phyloP scores from a whole-genome alignment of 768 basidiomycete genomes.

The Calocybe gangraenosa region DNA sequence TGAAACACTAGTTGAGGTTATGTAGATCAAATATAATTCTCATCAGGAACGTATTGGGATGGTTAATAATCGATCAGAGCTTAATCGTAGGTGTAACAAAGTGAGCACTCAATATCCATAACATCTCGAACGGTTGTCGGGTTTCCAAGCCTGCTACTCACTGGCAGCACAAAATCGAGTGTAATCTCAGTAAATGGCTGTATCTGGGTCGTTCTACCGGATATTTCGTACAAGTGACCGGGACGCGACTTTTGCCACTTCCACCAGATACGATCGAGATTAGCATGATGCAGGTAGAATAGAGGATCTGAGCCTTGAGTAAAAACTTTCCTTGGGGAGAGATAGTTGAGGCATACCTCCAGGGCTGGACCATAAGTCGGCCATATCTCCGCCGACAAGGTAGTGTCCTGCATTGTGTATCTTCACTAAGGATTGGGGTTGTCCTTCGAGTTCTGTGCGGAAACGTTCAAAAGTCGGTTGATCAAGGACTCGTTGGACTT shows the following conservation, averaged over 20 bases:
- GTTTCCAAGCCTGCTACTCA: slow-evolving; percentile 4
- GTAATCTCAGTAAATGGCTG: slow-evolving; percentile 29
- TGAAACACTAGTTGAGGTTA: no score
- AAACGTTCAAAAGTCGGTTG: slow-evolving; percentile 28
- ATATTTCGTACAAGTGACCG: slow-evolving; percentile 27
- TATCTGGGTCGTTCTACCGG: slow-evolving; percentile 25
- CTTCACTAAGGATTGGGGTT: slow-evolving; percentile 21
- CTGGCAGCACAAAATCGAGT: slow-evolving; percentile 13
- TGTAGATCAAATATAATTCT: no score
- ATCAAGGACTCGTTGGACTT: not conserved
- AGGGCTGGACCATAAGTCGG: slow-evolving; percentile 31
- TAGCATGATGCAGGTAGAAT: slow-evolving; percentile 37
- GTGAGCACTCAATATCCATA: slow-evolving; percentile 2
- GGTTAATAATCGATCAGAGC: no score
- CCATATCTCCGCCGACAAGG: slow-evolving; percentile 30
- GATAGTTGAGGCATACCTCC: slow-evolving; percentile 22
- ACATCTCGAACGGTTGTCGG: slow-evolving; percentile 5
- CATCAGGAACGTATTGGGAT: no score
- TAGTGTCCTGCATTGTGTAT: slow-evolving; percentile 33
- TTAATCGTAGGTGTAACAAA: slow-evolving; percentile 8
- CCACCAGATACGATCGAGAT: slow-evolving; percentile 39
- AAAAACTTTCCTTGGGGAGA: not conserved
- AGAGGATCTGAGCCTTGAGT: slow-evolving; percentile 27
- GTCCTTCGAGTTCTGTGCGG: slow-evolving; percentile 32
- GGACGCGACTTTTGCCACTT: slow-evolving; percentile 27